Evolutionary conservation across 1,284 basidiomycete genomes (phyloP), one percentile per base, ranked within the genome.

Genomic region (Cronartium ribicola): DNA sequence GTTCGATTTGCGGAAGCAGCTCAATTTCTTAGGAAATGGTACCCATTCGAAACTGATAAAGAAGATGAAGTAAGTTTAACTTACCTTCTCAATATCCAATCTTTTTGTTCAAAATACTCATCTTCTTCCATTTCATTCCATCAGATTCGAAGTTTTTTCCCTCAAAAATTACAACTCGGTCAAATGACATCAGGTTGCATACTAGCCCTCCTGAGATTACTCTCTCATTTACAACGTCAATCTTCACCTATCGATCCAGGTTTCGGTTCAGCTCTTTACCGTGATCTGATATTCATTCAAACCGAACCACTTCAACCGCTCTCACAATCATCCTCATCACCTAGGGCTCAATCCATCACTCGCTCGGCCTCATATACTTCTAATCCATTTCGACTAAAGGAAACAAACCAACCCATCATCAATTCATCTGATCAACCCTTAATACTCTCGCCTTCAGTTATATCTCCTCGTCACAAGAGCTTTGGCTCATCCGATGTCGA

Each of bases 101-200:
- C 29, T 29, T 29, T 29, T 29, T 29, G 2, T 29, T 29, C 29
- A 29, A 29, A 29, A 29, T 29, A 29, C 29, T 29, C 29, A 29
- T 22, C 22, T 44, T 13, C 10, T n/a, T 39, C 5, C 29, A 7
- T 55, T 40, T 40, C 65, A 11, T 51, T 13, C 14, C 5, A 55
- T 40, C 60, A 70, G 68, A 71, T 71, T 55, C 43, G 68, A 55
- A 71, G 68, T 41, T 71, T 71, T 48, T 71, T 71, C 40, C 68
- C 68, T 55, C 68, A 64, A 41, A 63, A 71, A 22, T 36, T 71
- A n/a, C 68, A 71, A 65, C 61, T 71, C 3, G 68, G 68, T n/a
- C 44, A 71, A 41, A 71, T 71, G 29, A 51, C 63, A 44, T 37
- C 37, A 46, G 68, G 68, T 14, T 71, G 61, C 39, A 11, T 71